Conservation (phyloP, 2,329 filamentous ascomycete species). For the Exophiala bonariae region DNA sequence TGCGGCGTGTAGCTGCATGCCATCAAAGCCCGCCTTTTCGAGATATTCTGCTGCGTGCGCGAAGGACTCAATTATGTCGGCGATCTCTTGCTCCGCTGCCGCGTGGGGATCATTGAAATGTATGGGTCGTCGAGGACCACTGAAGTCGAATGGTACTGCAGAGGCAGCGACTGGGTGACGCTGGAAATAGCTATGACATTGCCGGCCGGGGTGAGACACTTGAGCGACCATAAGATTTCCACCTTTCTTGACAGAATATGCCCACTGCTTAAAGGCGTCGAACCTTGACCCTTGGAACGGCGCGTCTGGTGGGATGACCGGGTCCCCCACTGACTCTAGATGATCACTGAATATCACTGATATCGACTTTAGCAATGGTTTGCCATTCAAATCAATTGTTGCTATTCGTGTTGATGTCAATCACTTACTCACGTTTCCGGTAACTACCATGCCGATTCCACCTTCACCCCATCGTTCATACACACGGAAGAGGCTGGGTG, state of each 20-base stretch:
- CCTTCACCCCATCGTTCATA: constrained; percentile 65
- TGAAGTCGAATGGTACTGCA: constrained; percentile 54
- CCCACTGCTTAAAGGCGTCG: constrained; percentile 59
- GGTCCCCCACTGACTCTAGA: constrained; percentile 58
- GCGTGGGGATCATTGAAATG: constrained; percentile 38
- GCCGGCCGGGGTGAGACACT: constrained; percentile 65
- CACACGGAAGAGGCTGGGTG: constrained; percentile 55
- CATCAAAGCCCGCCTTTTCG: constrained; percentile 61
- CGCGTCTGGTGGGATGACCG: constrained; percentile 58
- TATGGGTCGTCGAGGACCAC: constrained; percentile 36
- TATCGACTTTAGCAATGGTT: too few relatives aligned
- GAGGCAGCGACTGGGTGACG: constrained; percentile 53
- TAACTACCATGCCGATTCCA: constrained; percentile 57
- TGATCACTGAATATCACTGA: constrained; percentile 63
- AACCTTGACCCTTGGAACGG: constrained; percentile 58
- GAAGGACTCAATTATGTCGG: constrained; percentile 58
- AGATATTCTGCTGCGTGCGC: constrained; percentile 63
- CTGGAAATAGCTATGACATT: constrained; percentile 48
- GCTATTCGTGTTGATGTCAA: too few relatives aligned
- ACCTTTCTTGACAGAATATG: constrained; percentile 55
- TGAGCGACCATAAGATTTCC: constrained; percentile 62
- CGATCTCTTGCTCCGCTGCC: constrained; percentile 41
- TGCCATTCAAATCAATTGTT: too few relatives aligned
- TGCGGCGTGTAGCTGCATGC: constrained; percentile 51
- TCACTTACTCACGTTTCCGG: constrained; percentile 58